Evolutionary conservation across 768 basidiomycete genomes (phyloP), one percentile per base, ranked within the genome.

Genomic region (Crassisporium funariophilum): DNA sequence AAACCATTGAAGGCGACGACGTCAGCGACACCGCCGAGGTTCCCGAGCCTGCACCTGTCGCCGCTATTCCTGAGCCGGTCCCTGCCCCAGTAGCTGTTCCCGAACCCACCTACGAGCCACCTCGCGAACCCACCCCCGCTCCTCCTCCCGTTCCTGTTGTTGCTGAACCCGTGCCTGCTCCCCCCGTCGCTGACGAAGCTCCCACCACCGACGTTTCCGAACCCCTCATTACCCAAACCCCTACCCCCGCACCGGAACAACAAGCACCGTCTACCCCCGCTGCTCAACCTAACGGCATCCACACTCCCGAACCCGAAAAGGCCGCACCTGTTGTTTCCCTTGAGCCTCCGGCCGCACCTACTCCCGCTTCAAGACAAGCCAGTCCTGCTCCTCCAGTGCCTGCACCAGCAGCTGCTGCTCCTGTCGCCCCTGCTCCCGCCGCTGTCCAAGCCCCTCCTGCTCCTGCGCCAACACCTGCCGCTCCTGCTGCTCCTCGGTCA

Each of bases 1-100:
- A 98, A 63, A 73, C 81, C 6, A 85, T 90, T 44, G 92, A 92
- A 55, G 77, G 77, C 21, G 92, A 91, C 46, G 89, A 88, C 36
- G 78, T 64, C 62, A 71, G 67, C 51, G 84, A 77, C 25, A 68
- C 73, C 24, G 71, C 67, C 13, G 69, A 65, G 20, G 58, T 57
- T 34, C 60, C 69, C 21, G 75, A 73, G 17, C 59, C 71, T 40
- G 52, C 65, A 13, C 55, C 70, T 25, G 65, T 70, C 21, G 62
- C 52, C 29, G 69, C 71, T 36, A 55, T 63, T 13, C 56, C 56
- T 37, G 67, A 54, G 45, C 34, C 48, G 4, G 45, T 40, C 8
- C 53, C 52, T 23, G 50, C 52, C 17, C 55, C 54, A 34, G 60
- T 54, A 19, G 40, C 72, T 22, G 62, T 61, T 16, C 60, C 66